Evolutionary conservation across 345 rosid species (phyloP), one percentile per base, ranked within the genome.

Genomic region (Fremontodendron californicum): DNA sequence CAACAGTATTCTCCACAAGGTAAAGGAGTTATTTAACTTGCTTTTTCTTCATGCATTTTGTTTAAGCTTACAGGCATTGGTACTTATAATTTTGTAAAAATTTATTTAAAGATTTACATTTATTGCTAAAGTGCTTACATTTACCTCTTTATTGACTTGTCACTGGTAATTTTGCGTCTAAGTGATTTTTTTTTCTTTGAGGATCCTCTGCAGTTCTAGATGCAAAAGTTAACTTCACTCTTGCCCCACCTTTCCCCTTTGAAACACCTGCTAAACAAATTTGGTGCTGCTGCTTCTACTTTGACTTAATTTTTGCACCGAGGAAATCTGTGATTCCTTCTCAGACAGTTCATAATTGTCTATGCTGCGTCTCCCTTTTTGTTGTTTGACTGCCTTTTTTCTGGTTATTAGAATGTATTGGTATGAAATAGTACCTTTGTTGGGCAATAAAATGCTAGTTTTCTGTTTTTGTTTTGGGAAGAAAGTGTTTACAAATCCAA

Each of bases 1-100:
- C 96, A 88, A 82, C 93, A 88, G 75, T 86, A 85, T 75, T 82
- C 87, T 60, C 81, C 87, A 42, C 86, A 87, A 83, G 89, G 96
- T 91, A 79, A n/a, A n/a, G n/a, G n/a, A n/a, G n/a, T 75, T 75
- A 49, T 78, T 81, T 16, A 48, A 45, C 61, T 64, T 39, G 13
- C 60, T 67, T 57, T 73, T 54, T 57, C 68, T 29, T 74, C 71
- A 13, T 76, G 48, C 11, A 37, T 39, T 42, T 15, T 77, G 48
- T 54, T 25, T 5, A 49, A 77, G 68, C 48, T 75, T 78, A 40
- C 29, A 49, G 18, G 69, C 64, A 29, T 73, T 54, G 33, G 40
- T 23, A 37, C 1, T 27, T 52, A n/a, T 31, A 19, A 63, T 64
- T 71, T 73, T 25, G 33, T 48, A 33, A 60, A 39, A 35, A 8